These are phyloP conservation scores for Psilocybe mexicana DNA, from an alignment of 1,284 basidiomycete species.

Conservation along the genomic window DNA sequence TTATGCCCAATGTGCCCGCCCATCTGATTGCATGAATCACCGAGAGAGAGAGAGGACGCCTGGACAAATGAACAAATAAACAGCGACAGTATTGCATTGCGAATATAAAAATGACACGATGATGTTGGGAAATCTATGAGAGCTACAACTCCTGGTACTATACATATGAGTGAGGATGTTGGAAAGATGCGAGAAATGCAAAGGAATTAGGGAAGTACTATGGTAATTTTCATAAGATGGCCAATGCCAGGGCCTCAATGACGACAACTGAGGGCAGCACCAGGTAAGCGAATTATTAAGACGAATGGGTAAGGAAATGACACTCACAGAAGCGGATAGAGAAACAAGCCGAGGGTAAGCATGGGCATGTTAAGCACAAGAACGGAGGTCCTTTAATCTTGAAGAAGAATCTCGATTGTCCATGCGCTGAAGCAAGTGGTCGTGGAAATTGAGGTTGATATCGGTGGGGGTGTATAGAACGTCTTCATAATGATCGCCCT, in stretches of 20 bases:
- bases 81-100: neutral
- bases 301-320: neutral
- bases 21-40: neutral
- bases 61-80: neutral
- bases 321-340: neutral
- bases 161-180: conserved; percentile 12
- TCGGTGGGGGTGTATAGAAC: conserved; percentile 31
- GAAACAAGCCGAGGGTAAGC: neutral
- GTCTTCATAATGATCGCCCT: conserved; percentile 28
- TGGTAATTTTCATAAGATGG: conserved; percentile 11
- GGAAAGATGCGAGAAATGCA: neutral
- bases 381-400: conserved; percentile 18
- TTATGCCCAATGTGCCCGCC: neutral
- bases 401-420: conserved; percentile 30
- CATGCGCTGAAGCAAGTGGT: conserved; percentile 36
- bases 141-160: conserved; percentile 1
- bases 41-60: neutral
- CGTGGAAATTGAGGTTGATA: conserved; percentile 34
- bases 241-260: neutral
- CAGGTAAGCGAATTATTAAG: neutral
- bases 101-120: neutral
- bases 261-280: neutral
- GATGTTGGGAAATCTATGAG: neutral
- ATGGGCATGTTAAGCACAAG: conserved; percentile 12
- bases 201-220: conserved; percentile 14